Conservation (phyloP, 306 rosid species). For the Phaseolus lunatus region DNA sequence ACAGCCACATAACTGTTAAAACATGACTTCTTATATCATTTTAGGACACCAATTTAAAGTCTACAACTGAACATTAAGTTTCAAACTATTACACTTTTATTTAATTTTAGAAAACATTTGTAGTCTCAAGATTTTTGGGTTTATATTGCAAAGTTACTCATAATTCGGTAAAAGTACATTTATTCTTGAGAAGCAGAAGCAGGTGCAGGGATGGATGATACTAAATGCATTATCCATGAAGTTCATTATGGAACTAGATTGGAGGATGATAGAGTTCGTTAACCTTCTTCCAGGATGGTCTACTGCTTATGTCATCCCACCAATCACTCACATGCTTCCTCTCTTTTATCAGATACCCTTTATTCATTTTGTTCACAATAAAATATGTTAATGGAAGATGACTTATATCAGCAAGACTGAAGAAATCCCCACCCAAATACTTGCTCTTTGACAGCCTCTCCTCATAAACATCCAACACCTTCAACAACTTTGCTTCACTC, state of each 20-base stretch:
- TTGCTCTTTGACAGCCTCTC: slow-evolving; percentile 60
- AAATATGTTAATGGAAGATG: slow-evolving; percentile 55
- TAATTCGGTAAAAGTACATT: not conserved
- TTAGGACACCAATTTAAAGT: no score
- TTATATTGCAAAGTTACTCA: not conserved
- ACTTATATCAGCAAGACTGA: slow-evolving; percentile 64
- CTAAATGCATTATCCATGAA: not conserved
- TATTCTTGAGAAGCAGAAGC: not conserved
- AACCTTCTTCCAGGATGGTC: slow-evolving; percentile 63
- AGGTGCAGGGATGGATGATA: not conserved
- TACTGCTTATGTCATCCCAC: slow-evolving; percentile 62
- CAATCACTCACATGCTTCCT: slow-evolving; percentile 57
- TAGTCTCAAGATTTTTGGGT: no score
- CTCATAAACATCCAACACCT: slow-evolving; percentile 62
- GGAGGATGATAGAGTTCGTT: slow-evolving; percentile 31
- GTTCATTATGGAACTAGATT: not conserved
- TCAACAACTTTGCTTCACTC: slow-evolving; percentile 56
- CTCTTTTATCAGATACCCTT: slow-evolving; percentile 44
- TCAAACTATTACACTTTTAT: no score
- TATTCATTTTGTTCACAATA: slow-evolving; percentile 50
- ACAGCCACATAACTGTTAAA: no score
- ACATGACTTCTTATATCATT: no score
- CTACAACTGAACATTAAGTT: no score
- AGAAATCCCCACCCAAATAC: slow-evolving; percentile 66
- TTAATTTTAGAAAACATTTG: no score